Conservation (phyloP, 164 flowering plant species). For the Santalum album region DNA sequence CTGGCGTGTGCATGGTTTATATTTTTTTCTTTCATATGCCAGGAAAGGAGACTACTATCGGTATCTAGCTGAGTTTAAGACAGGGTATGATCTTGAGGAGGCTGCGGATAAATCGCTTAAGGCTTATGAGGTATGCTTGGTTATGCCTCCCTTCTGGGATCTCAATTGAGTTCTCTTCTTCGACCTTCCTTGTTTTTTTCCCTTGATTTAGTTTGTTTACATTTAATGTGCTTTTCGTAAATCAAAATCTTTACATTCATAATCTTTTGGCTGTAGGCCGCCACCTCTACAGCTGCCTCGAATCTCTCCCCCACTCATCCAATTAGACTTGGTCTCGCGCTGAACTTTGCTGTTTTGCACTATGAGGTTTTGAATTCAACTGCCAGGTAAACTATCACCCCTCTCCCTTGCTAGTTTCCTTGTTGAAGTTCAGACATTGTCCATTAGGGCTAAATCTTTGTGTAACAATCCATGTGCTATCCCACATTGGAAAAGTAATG, state of each 20-base stretch:
- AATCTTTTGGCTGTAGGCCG: no score
- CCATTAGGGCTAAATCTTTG: no score
- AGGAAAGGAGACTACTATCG: conserved; percentile 68
- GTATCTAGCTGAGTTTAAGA: conserved; percentile 53
- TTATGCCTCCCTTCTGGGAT: not conserved
- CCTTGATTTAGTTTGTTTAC: not conserved
- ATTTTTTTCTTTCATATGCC: not conserved
- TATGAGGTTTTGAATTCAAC: conserved; percentile 56
- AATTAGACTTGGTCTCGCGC: conserved; percentile 45
- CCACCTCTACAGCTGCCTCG: conserved; percentile 28
- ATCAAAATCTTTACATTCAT: no score
- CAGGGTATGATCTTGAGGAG: conserved; percentile 34
- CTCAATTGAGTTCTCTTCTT: not conserved
- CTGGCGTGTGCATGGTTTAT: not conserved
- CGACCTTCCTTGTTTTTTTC: not conserved
- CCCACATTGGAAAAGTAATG: no score
- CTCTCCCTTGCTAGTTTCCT: not conserved
- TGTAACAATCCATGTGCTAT: no score
- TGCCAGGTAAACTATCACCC: conserved; percentile 24
- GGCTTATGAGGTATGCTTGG: conserved; percentile 34
- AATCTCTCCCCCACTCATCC: conserved; percentile 53
- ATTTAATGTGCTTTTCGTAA: conserved; percentile 7
- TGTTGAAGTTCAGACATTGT: no score
- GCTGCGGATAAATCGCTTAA: conserved; percentile 47
- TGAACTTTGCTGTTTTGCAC: conserved; percentile 52